These are phyloP conservation scores for Dactylellina sp. DNA, from an alignment of 2,329 filamentous ascomycete genomes.

Conservation along the genomic window DNA sequence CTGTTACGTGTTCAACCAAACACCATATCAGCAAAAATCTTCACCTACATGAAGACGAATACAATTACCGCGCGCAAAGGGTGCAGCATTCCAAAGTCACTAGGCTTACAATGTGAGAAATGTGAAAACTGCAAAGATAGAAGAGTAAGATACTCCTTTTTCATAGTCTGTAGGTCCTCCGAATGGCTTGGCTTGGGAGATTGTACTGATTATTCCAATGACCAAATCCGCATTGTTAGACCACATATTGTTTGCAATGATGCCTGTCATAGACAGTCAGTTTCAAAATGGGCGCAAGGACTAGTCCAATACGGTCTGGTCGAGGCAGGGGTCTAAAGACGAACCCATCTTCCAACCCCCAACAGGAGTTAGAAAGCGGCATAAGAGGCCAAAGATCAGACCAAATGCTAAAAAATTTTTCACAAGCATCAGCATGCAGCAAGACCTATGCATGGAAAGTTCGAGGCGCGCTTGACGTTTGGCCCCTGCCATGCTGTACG, in stretches of 20 bases:
- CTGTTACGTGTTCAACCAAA: slow-evolving; percentile 40
- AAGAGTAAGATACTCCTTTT: slow-evolving; percentile 60
- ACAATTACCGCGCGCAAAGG: slow-evolving; percentile 25
- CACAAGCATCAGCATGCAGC: slow-evolving; percentile 23
- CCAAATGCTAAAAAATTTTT: slow-evolving; percentile 45
- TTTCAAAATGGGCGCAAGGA: slow-evolving; percentile 1
- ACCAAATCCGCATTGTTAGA: slow-evolving; percentile 54
- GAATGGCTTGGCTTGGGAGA: slow-evolving; percentile 50
- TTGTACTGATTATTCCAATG: slow-evolving; percentile 47
- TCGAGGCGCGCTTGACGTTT: slow-evolving; percentile 47
- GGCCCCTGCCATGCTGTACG: slow-evolving; percentile 24
- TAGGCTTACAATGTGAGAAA: slow-evolving; percentile 59
- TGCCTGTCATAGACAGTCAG: slow-evolving; percentile 33
- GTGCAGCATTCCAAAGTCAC: slow-evolving; percentile 41
- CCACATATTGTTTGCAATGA: slow-evolving; percentile 56
- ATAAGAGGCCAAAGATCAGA: slow-evolving; percentile 48
- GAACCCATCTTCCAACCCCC: slow-evolving; percentile 56
- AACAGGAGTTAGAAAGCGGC: slow-evolving; percentile 55
- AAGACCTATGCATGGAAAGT: slow-evolving; percentile 29
- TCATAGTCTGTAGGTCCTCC: slow-evolving; percentile 48
- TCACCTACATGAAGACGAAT: neutral
- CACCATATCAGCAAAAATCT: slow-evolving; percentile 42
- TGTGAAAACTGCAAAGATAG: slow-evolving; percentile 60
- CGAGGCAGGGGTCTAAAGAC: slow-evolving; percentile 19
- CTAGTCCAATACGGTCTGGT: slow-evolving; percentile 20